Base-by-base conservation (phyloP, 2,329 filamentous ascomycete genomes). In the Sarocladium strictum region DNA sequence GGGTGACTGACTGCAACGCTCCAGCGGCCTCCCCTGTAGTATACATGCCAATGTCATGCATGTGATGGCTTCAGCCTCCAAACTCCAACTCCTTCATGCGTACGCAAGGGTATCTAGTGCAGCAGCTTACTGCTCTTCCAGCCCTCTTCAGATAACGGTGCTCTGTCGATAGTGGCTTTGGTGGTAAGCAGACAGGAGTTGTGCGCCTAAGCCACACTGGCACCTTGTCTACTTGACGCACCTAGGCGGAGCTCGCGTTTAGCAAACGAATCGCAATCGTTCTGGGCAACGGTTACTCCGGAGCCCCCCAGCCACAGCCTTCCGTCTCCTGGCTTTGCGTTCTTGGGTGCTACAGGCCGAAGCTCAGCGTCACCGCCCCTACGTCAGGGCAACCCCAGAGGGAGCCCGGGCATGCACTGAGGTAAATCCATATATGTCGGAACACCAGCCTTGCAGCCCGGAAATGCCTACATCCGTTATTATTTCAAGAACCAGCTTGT, bases 151-250 rank as follows among this genome's bases (percentile, higher is more conserved):
- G 43, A n/a, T 11, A 49, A 32, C 14, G 23, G 23, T 27, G 43
- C 23, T 32, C 43, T 21, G 5, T 17, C 21, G 4, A n/a, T 12
- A 29, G 43, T 32, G 43, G n/a, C 23, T 29, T 32, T 45, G 7
- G 43, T 19, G 19, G 43, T 32, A 7, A 27, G 19, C 27, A 4
- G 27, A 35, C 47, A n/a, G 24, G 23, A n/a, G 19, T 14, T 23
- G 11, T 27, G 43, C 47, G 47, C 29, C 47, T 35, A 51, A 51
- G 47, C 47, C 47, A 51, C 47, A 3, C 17, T 51, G 11, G 6
- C 4, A 12, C 47, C n/a, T 29, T 33, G 47, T 24, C 7, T 6
- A 7, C 40, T 47, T 23, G 23, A n/a, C 24, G 43, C 24, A 29
- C 24, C 43, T 27, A 27, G 19, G 43, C 43, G 43, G 43, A 47